Conservation (phyloP, 768 basidiomycete genomes). For the Brasilioporus rufonigricans region DNA sequence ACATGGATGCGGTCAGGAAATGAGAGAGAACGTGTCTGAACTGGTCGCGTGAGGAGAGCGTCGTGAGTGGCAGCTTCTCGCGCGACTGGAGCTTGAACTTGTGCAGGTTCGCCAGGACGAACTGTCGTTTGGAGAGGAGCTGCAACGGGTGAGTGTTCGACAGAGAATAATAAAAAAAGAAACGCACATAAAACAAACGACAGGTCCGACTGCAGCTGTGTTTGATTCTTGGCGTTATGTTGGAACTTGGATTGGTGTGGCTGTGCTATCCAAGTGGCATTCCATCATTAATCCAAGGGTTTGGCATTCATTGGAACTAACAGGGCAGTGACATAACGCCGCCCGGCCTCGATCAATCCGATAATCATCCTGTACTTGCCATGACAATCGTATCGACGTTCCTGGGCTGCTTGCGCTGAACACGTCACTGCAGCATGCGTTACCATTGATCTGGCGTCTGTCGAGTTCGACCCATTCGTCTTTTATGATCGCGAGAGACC, state of each 20-base stretch:
- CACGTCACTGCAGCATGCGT: not conserved
- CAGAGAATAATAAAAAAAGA: not conserved
- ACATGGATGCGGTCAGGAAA: slow-evolving; percentile 52
- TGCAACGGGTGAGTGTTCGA: not conserved
- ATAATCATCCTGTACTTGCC: not conserved
- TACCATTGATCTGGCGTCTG: too few relatives aligned
- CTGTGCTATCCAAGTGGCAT: slow-evolving; percentile 5
- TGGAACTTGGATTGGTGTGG: slow-evolving; percentile 6
- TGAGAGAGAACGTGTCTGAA: slow-evolving; percentile 56
- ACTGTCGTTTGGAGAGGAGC: slow-evolving; percentile 26
- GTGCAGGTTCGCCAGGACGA: slow-evolving; percentile 31
- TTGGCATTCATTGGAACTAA: too few relatives aligned
- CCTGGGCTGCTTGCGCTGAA: not conserved
- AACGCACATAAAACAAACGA: slow-evolving; percentile 21
- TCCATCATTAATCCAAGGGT: too few relatives aligned
- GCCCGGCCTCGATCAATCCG: not conserved
- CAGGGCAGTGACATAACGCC: not conserved
- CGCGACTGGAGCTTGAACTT: slow-evolving; percentile 27
- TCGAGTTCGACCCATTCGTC: too few relatives aligned
- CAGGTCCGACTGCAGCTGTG: slow-evolving; percentile 23
- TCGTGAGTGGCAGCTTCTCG: slow-evolving; percentile 41
- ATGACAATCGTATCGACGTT: not conserved
- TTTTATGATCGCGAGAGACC: not conserved
- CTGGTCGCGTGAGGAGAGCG: slow-evolving; percentile 49
- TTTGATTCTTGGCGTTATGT: slow-evolving; percentile 17